These are phyloP conservation scores for Malus asiatica DNA, from an alignment of 306 rosid genomes.

Conservation along the genomic window DNA sequence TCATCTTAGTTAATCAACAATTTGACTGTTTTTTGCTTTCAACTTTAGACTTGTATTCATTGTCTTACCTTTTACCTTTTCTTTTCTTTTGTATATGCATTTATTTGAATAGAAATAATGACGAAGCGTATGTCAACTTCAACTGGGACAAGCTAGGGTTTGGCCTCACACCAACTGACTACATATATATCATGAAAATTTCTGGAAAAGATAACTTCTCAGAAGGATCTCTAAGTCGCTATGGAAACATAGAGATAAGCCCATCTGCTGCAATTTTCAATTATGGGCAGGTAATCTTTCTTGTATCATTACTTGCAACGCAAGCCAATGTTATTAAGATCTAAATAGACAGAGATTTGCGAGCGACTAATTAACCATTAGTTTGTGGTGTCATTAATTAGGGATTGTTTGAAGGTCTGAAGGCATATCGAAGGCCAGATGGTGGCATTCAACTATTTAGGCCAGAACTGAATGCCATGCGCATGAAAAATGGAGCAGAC, in stretches of 20 bases:
- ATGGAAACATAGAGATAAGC: conserved; percentile 6
- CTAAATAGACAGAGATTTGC: too few relatives aligned
- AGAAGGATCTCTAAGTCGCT: background rate
- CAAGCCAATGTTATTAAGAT: background rate
- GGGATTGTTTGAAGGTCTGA: conserved; percentile 2
- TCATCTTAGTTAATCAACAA: too few relatives aligned
- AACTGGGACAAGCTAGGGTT: conserved; percentile 13
- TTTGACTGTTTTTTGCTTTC: too few relatives aligned
- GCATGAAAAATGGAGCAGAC: conserved; percentile 5
- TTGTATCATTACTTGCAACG: background rate
- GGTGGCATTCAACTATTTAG: background rate
- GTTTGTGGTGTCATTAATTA: background rate
- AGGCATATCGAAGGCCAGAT: background rate
- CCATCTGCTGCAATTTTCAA: conserved; percentile 11
- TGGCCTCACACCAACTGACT: conserved; percentile 1
- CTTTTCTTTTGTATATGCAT: too few relatives aligned
- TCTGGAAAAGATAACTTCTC: background rate
- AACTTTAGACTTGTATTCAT: too few relatives aligned
- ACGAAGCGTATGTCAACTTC: background rate
- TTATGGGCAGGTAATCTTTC: conserved; percentile 6
- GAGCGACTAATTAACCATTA: background rate
- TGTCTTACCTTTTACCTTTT: too few relatives aligned
- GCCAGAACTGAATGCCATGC: background rate
- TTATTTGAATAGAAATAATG: too few relatives aligned
- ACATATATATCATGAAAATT: conserved; percentile 9